Conservation (phyloP, 805 yeast species). For the Jamesozyma jinghongensis region DNA sequence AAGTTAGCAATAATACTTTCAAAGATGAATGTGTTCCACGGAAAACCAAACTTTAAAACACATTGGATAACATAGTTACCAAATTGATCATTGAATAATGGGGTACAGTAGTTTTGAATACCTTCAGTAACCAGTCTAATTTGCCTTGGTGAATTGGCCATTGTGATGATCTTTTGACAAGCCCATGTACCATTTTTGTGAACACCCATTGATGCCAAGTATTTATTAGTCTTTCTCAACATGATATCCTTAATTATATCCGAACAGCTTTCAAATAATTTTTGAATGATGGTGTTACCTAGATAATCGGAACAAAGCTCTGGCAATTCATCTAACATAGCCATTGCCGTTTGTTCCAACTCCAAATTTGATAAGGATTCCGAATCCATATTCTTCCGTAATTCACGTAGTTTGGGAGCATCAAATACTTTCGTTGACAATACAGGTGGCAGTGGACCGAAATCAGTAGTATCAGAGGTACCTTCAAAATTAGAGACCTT, state of each 20-base stretch:
- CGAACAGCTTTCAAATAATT: slow-evolving; percentile 65
- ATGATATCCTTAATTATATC: slow-evolving; percentile 68
- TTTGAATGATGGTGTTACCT: slow-evolving; percentile 94
- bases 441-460: slow-evolving; percentile 75
- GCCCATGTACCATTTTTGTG: slow-evolving; percentile 99
- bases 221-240: slow-evolving; percentile 70
- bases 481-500: slow-evolving; percentile 38
- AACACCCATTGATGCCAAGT: slow-evolving; percentile 81
- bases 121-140: slow-evolving; percentile 58
- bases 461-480: slow-evolving; percentile 38
- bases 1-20: slow-evolving; percentile 74
- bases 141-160: slow-evolving; percentile 54
- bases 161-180: slow-evolving; percentile 86
- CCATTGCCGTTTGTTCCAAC: slow-evolving; percentile 70
- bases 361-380: slow-evolving; percentile 47
- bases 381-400: slow-evolving; percentile 63
- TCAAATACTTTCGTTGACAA: slow-evolving; percentile 61
- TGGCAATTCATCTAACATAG: slow-evolving; percentile 82
- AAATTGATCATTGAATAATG: slow-evolving; percentile 86
- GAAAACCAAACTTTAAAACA: slow-evolving; percentile 80
- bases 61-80: slow-evolving; percentile 96
- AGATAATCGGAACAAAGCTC: slow-evolving; percentile 86
- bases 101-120: slow-evolving; percentile 71
- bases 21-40: slow-evolving; percentile 82
- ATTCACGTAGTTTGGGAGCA: slow-evolving; percentile 79